Base-by-base conservation (phyloP, 1,284 basidiomycete species). In the Butyriboletus appendiculatus region DNA sequence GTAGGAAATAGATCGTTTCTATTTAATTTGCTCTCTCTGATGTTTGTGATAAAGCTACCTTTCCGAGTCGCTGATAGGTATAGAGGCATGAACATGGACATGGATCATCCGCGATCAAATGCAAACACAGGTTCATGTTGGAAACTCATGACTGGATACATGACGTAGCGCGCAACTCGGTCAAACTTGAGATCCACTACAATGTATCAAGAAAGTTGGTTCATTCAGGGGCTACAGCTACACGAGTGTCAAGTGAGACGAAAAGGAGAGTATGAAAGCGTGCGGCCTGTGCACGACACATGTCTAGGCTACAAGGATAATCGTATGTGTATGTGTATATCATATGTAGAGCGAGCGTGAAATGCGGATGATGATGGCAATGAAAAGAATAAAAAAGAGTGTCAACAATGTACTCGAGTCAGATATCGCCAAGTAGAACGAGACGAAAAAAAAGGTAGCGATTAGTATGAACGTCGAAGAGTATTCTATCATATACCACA, bases 391-490 rank as follows among this genome's bases (percentile, higher is more conserved):
- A 45, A 53, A 28, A 18, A 2, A 24, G 24, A 1, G 28, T 50
- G 45, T 39, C 38, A 35, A 53, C 34, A 52, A 59, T n/a, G 47
- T 18, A 37, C 38, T 24, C 41, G 28, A 15, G n/a, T 38, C 7
- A 15, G 34, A 37, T 9, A 34, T 16, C 22, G 9, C 22, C 24
- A 18, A 9, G 11, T 4, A 24, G 32, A 41, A 39, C 10, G 28
- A 32, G 26, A 16, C 4, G 9, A 40, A 28, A 11, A 22, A 9
- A n/a, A 41, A 24, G 5, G 14, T 10, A 11, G 14, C 5, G 12
- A 63, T 59, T 45, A 52, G 22, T 45, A 33, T 30, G 52, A 67
- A 67, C 11, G 40, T 50, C 62, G 51, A 65, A 63, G n/a, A 20
- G 1, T 26, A 59, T 48, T 5, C 12, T 52, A 44, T 28, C 16